Evolutionary conservation across 768 basidiomycete species (phyloP), one percentile per base, ranked within the genome.

Genomic region (Psilocybe tampanensis): DNA sequence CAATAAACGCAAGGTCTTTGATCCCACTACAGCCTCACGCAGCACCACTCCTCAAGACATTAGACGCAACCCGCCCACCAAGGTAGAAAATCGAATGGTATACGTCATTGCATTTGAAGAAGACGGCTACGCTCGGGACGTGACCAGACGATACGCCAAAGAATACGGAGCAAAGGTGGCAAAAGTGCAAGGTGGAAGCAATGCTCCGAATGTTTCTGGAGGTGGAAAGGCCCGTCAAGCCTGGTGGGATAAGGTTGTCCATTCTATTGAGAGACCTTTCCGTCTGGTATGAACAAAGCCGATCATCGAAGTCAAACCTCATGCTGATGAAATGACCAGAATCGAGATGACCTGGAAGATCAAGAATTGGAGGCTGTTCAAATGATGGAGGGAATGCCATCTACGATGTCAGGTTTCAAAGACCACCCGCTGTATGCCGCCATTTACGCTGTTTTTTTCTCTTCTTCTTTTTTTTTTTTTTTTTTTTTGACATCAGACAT

Each of bases 81-180:
- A 65, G 64, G 58, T 73, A 36, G 88, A 92, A 62, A 95, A 98
- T 64, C 81, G 93, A 39, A 90, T 99, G 86, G 71, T 91, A 2
- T 99, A 98, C 70, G 97, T 98, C 2, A 70, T 98, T 4, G 95
- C 90, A 1, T 86, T 94, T 41, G 96, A 99, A 70, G 96, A 98
- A 69, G 96, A 99, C 68, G 91, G 92, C 0, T 94, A 85, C 66
- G 94, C 87, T 13, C 81, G 92, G 53, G 97, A 99, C 67, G 90
- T 98, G 3, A 98, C 97, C 0, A 80, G 89, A 29, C 80, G 96
- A 41, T 98, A 98, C 72, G 90, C 94, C 2, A 83, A 80, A 60
- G 83, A 90, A 49, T 97, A 86, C 69, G 84, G 84, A 7, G 85
- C 90, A 2, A 92, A 89, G 70, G 88, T 91, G 13, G 80, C 83